These are phyloP conservation scores for Hemileccinum impolitum DNA, from an alignment of 768 basidiomycete genomes.

Conservation along the genomic window DNA sequence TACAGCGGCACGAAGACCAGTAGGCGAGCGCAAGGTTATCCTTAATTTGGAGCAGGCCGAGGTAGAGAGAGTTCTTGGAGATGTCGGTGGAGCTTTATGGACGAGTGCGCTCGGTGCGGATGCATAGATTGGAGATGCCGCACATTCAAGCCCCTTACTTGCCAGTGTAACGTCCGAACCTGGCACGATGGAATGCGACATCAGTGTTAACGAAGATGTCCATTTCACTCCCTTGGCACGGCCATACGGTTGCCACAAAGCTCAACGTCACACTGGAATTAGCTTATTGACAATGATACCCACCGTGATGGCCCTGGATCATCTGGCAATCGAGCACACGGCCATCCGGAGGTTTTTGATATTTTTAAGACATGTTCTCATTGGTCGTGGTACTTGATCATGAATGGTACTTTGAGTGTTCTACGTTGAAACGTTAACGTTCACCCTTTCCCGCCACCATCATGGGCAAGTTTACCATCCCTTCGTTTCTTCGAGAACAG, in stretches of 20 bases:
- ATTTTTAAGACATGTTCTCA: no score
- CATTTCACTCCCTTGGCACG: not conserved
- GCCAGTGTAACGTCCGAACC: not conserved
- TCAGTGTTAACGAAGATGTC: not conserved
- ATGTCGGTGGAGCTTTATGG: slow-evolving; percentile 71
- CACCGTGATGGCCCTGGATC: no score
- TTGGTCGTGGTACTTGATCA: no score
- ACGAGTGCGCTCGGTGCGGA: slow-evolving; percentile 42
- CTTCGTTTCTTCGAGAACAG: slow-evolving; percentile 25
- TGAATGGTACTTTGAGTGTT: no score
- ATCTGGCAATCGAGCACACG: no score
- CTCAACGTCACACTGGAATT: no score
- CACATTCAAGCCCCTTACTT: not conserved
- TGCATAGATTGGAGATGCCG: slow-evolving; percentile 3
- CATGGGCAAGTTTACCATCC: slow-evolving; percentile 24
- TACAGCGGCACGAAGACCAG: slow-evolving; percentile 49
- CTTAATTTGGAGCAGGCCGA: slow-evolving; percentile 84
- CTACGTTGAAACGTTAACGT: no score
- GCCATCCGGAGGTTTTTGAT: no score
- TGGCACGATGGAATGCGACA: not conserved
- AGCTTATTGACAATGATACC: no score
- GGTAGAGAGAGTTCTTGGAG: slow-evolving; percentile 80
- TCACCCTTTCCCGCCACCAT: not conserved
- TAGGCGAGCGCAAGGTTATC: slow-evolving; percentile 66
- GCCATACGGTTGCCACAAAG: not conserved